phyloP scores from a whole-genome alignment of 306 rosid genomes.

The Carpinus fangiana region DNA sequence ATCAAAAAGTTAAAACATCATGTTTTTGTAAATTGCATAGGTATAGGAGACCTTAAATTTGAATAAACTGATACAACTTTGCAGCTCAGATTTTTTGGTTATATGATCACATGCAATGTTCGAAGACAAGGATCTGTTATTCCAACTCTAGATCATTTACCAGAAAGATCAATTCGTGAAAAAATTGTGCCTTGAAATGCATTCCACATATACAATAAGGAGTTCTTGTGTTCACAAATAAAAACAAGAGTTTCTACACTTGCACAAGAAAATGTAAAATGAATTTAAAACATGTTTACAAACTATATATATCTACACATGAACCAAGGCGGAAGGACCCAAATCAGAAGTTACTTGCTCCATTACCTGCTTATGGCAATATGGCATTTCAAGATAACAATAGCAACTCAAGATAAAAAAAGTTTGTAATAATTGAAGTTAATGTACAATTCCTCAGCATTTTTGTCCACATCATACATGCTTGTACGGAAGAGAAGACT shows the following conservation, averaged over 20 bases:
- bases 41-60: too few relatives aligned
- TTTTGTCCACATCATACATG: not conserved
- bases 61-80: too few relatives aligned
- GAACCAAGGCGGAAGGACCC: not conserved
- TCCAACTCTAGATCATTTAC: not conserved
- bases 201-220: not conserved
- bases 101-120: not conserved
- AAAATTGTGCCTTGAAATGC: not conserved
- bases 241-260: not conserved
- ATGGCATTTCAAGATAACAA: not conserved
- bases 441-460: not conserved
- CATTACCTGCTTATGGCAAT: too few relatives aligned
- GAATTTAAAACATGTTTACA: not conserved
- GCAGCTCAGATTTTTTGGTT: too few relatives aligned
- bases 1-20: too few relatives aligned
- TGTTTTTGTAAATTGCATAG: too few relatives aligned
- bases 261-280: not conserved
- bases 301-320: not conserved
- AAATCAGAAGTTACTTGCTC: too few relatives aligned
- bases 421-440: too few relatives aligned
- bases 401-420: not conserved
- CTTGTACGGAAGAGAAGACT: not conserved
- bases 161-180: not conserved
- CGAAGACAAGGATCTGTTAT: not conserved
- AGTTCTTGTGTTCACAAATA: not conserved